Evolutionary conservation across 225 moss, liverwort and hornwort genomes (phyloP).

Genomic region (Physcomitrellopsis africana): DNA sequence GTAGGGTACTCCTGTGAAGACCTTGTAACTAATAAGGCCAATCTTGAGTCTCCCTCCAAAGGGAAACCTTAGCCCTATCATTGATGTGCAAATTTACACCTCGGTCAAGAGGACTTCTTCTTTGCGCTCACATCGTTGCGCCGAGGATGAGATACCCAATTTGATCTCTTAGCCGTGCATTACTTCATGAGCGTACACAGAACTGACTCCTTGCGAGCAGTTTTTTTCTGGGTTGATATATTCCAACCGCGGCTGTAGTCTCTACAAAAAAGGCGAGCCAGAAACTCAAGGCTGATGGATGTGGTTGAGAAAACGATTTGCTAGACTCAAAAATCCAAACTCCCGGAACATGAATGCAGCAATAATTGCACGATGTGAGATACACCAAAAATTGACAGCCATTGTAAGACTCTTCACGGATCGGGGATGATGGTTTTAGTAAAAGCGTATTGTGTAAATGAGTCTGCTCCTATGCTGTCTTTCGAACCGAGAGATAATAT

Average conservation of each 20-base stretch:
- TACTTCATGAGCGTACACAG: constrained; percentile 5
- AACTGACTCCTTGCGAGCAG: not conserved
- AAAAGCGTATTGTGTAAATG: constrained; percentile 91
- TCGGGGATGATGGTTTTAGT: constrained; percentile 42
- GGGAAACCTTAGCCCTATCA: constrained; percentile 20
- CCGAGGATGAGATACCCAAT: constrained; percentile 7
- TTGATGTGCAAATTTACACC: constrained; percentile 24
- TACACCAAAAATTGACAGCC: constrained; percentile 22
- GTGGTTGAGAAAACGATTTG: constrained; percentile 16
- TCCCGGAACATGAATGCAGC: not conserved
- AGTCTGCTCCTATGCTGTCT: constrained; percentile 87
- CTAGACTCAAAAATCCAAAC: constrained; percentile 1
- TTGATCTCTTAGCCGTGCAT: constrained; percentile 15
- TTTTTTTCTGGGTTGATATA: constrained; percentile 10
- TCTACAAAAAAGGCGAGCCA: not conserved
- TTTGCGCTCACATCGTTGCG: not conserved
- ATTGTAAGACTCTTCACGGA: constrained; percentile 7
- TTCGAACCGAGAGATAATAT: constrained; percentile 85
- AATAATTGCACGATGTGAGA: not conserved
- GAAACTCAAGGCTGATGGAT: constrained; percentile 16
- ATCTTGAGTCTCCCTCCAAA: constrained; percentile 6
- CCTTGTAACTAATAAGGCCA: constrained; percentile 21
- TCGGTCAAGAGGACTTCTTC: not conserved
- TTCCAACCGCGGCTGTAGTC: not conserved
- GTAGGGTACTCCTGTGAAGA: not conserved